These are phyloP conservation scores for Mucor plumbeus DNA, from an alignment of 371 early-diverging fungal genomes.

Conservation along the genomic window DNA sequence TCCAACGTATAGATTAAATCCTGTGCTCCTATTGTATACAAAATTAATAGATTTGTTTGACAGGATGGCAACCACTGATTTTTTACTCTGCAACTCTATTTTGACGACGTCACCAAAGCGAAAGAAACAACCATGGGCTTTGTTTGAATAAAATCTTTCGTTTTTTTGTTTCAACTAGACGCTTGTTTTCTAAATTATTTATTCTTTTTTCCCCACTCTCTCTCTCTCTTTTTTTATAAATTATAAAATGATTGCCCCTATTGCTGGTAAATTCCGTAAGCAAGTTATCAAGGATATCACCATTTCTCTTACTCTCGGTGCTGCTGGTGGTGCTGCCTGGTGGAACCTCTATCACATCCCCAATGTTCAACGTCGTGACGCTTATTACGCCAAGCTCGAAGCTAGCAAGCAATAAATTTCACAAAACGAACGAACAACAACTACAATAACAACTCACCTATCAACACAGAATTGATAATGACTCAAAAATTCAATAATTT, in stretches of 20 bases:
- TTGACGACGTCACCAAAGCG: background rate
- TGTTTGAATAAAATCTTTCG: constrained; percentile 1
- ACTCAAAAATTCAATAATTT: too few relatives aligned
- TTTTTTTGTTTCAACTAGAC: background rate
- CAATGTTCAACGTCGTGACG: constrained; percentile 41
- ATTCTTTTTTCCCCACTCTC: constrained; percentile 12
- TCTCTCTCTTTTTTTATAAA: background rate
- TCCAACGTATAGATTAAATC: background rate
- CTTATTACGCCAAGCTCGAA: constrained; percentile 58
- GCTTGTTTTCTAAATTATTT: background rate
- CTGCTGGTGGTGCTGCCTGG: constrained; percentile 49
- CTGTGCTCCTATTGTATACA: background rate
- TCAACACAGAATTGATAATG: background rate
- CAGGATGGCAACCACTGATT: background rate
- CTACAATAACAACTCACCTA: constrained; percentile 11
- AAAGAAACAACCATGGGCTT: constrained; percentile 4
- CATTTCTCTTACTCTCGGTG: constrained; percentile 46
- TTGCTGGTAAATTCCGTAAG: constrained; percentile 58
- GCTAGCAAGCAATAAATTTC: constrained; percentile 48
- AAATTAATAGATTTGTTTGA: background rate
- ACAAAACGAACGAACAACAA: background rate
- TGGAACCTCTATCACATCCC: constrained; percentile 55
- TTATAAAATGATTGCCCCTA: constrained; percentile 52
- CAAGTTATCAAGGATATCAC: constrained; percentile 46
- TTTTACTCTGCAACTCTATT: background rate